Conservation (phyloP, 176 grass and related monocot species). For the Eleusine indica region DNA sequence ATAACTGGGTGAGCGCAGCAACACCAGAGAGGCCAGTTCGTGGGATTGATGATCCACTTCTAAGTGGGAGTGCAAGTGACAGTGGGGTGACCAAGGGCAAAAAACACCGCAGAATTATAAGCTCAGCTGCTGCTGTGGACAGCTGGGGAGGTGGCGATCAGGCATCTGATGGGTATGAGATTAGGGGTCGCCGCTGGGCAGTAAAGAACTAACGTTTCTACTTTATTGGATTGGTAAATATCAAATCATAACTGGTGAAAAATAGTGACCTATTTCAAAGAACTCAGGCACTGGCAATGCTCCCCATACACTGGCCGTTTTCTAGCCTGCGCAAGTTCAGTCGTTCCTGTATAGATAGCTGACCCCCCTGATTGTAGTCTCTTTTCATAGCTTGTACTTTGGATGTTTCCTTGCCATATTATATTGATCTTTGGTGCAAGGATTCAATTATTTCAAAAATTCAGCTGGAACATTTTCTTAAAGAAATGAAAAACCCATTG, state of each 20-base stretch:
- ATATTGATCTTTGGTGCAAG: background rate
- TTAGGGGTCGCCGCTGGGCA: conserved; percentile 66
- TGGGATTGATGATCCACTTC: conserved; percentile 88
- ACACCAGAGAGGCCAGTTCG: conserved; percentile 59
- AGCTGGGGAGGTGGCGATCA: conserved; percentile 56
- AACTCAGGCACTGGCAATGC: conserved; percentile 11
- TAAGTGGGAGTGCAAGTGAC: conserved; percentile 72
- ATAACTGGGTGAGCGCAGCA: conserved; percentile 66
- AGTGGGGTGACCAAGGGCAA: conserved; percentile 63
- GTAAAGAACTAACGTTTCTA: conserved; percentile 46
- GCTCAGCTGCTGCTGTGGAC: conserved; percentile 24
- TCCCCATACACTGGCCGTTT: conserved; percentile 26
- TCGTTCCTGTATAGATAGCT: conserved; percentile 32
- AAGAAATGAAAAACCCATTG: background rate
- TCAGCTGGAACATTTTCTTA: background rate
- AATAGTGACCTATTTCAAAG: background rate
- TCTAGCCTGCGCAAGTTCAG: conserved; percentile 25
- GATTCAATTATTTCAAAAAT: background rate
- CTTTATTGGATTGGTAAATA: conserved; percentile 33
- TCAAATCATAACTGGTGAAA: conserved; percentile 22
- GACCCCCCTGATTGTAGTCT: conserved; percentile 12
- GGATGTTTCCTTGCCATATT: background rate
- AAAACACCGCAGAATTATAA: conserved; percentile 51
- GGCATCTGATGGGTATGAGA: conserved; percentile 57
- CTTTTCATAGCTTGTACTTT: conserved; percentile 34